Percentiles rank a stretch among this genome's conserved stretches.
Conservation (phyloP, 106 monocot species). For the Xerophyta viscosa region DNA sequence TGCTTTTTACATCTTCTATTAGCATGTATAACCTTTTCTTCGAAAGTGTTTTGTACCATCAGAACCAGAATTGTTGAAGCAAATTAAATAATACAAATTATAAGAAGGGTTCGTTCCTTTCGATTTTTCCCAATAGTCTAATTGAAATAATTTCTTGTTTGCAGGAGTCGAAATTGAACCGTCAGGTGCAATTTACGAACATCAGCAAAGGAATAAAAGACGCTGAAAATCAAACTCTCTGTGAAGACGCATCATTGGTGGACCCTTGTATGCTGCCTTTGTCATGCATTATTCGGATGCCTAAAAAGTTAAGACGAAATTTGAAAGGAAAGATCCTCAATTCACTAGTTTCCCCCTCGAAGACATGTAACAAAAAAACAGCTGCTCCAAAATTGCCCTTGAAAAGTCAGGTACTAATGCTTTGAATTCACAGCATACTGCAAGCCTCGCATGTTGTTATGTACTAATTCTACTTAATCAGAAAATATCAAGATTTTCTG, state of each 20-base stretch:
- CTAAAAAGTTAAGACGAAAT: slow-evolving; percentile 15
- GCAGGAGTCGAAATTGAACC: slow-evolving; percentile 11
- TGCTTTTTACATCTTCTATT: neutral
- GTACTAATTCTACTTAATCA: too few relatives aligned
- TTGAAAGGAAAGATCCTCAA: slow-evolving; percentile 10
- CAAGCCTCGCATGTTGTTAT: too few relatives aligned
- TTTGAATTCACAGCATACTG: neutral
- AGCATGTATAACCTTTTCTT: neutral
- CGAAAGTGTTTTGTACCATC: neutral
- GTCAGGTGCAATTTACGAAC: slow-evolving; percentile 2
- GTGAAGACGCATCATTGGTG: slow-evolving; percentile 11
- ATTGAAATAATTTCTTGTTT: too few relatives aligned
- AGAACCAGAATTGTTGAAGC: neutral
- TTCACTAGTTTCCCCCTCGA: neutral
- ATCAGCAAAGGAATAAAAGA: slow-evolving; percentile 6
- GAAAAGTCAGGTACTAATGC: slow-evolving; percentile 20
- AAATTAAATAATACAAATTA: too few relatives aligned
- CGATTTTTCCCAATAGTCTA: too few relatives aligned
- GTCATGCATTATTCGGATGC: slow-evolving; percentile 23
- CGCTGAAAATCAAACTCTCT: slow-evolving; percentile 1
- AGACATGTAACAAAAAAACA: slow-evolving; percentile 7
- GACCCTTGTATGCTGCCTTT: slow-evolving; percentile 25
- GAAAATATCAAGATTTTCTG: too few relatives aligned
- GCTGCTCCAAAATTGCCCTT: slow-evolving; percentile 1
- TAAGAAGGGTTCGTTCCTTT: too few relatives aligned